Evolutionary conservation across 164 flowering plant genomes (phyloP), one percentile per base, ranked within the genome.

Genomic region (Pachysandra terminalis): DNA sequence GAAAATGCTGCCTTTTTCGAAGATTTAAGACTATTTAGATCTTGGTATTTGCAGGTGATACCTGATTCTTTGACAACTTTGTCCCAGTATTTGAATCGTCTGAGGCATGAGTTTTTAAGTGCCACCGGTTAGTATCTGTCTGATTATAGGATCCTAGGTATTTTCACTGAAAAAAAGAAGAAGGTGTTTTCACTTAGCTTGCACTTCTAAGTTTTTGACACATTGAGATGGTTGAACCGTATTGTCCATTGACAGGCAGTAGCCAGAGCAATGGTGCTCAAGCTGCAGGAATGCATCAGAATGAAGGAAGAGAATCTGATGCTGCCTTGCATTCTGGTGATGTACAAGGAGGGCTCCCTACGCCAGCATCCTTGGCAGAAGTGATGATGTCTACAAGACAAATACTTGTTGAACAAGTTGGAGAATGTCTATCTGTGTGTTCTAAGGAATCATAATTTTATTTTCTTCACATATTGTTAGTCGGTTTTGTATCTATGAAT

Each of bases 61-160:
- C 90, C 90, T 68, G 98, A 90, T 83, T 89, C 98, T 41, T 66
- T 94, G 77, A 71, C 91, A 37, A 91, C 96, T 26, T 75, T 91
- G 73, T 77, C 82, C 54, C 93, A 87, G 68, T 90, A 90, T 77
- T 70, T 88, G 64, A 82, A 72, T 68, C 78, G 71, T 58, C 53
- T 94, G 80, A 83, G 83, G 66, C 85, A 68, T 56, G 96, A 91
- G 63, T 87, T 90, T 65, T 87, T 90, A 63, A 66, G 65, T 56
- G 71, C 73, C 56, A 77, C 69, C 59, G 90, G 97, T 91, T 9
- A 61, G 87, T 73, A 51, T 59, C 55, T n/a, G 3, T 28, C n/a
- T 32, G 27, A n/a, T 25, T 59, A 19, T 35, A 32, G 37, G 37
- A 32, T 32, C 37, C 37, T 40, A 45, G 40, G n/a, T 26, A 41